Evolutionary conservation across 2,329 filamentous ascomycete species (phyloP).

Genomic region (Colletotrichum noveboracense): DNA sequence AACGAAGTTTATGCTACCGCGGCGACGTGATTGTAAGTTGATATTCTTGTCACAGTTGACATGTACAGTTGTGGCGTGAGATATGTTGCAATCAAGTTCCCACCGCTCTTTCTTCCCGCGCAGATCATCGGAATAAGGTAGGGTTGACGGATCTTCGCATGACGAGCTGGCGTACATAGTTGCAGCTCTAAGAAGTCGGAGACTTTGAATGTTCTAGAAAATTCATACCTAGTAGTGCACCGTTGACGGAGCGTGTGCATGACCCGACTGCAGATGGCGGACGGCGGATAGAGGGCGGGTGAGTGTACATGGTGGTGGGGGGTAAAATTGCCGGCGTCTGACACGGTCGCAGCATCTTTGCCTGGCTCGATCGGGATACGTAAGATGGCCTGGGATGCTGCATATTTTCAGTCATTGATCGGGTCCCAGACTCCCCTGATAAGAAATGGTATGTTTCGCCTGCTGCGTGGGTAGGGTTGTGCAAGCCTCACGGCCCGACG

Average conservation of each 20-base stretch:
- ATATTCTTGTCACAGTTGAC: neutral
- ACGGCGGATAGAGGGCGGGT: neutral
- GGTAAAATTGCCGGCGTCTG: slow-evolving; percentile 3
- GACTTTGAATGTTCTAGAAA: slow-evolving; percentile 7
- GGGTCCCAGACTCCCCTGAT: neutral
- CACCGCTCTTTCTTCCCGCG: slow-evolving; percentile 16
- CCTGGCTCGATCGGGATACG: neutral
- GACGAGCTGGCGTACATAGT: slow-evolving; percentile 15
- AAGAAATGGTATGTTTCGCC: neutral
- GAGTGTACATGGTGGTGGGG: neutral
- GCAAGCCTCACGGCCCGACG: neutral
- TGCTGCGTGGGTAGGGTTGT: neutral
- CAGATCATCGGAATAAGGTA: slow-evolving; percentile 3
- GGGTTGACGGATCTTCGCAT: slow-evolving; percentile 1
- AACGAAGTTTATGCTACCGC: neutral
- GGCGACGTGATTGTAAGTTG: neutral
- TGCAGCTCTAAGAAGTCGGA: slow-evolving; percentile 8
- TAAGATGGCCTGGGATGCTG: slow-evolving; percentile 7
- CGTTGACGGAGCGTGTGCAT: slow-evolving; percentile 10
- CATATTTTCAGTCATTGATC: neutral
- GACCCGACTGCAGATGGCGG: slow-evolving; percentile 2
- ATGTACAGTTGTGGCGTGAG: slow-evolving; percentile 1
- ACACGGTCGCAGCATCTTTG: neutral
- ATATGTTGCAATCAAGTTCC: neutral
- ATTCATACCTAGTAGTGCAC: neutral